phyloP scores from a whole-genome alignment of 2,329 filamentous ascomycete species.

The Ceratocystis variospora region DNA sequence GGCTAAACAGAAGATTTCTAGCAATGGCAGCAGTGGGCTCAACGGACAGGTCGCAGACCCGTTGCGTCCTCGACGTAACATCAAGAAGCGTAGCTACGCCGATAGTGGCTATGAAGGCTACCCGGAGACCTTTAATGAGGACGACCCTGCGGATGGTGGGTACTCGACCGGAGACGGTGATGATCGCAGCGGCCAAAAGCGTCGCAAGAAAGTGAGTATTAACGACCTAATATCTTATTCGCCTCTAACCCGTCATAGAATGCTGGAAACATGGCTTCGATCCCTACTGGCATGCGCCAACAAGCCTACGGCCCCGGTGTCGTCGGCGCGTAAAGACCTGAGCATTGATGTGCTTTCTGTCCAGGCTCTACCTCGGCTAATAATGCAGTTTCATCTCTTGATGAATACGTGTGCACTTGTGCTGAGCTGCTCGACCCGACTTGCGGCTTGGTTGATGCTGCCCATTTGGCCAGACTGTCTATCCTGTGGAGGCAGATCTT shows the following conservation, averaged over 20 bases:
- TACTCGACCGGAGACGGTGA: slow-evolving; percentile 63
- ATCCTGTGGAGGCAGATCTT: neutral
- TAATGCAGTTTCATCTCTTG: slow-evolving; percentile 4
- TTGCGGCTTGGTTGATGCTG: slow-evolving; percentile 18
- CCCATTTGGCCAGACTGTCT: slow-evolving; percentile 12
- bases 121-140: slow-evolving; percentile 55
- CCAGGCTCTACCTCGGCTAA: slow-evolving; percentile 19
- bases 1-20: neutral
- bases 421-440: neutral
- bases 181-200: slow-evolving; percentile 43
- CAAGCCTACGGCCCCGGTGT: slow-evolving; percentile 45
- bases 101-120: slow-evolving; percentile 65
- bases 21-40: neutral
- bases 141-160: slow-evolving; percentile 47
- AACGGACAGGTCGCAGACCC: slow-evolving; percentile 26
- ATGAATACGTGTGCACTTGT: slow-evolving; percentile 12
- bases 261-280: slow-evolving; percentile 32
- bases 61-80: slow-evolving; percentile 47
- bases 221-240: slow-evolving; percentile 22
- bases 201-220: slow-evolving; percentile 47
- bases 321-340: slow-evolving; percentile 37
- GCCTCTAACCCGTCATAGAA: slow-evolving; percentile 36
- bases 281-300: slow-evolving; percentile 33
- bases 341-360: neutral
- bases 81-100: slow-evolving; percentile 63